Evolutionary conservation across 1,139 yeast species (phyloP).

Genomic region (Scheffersomyces illinoinensis): DNA sequence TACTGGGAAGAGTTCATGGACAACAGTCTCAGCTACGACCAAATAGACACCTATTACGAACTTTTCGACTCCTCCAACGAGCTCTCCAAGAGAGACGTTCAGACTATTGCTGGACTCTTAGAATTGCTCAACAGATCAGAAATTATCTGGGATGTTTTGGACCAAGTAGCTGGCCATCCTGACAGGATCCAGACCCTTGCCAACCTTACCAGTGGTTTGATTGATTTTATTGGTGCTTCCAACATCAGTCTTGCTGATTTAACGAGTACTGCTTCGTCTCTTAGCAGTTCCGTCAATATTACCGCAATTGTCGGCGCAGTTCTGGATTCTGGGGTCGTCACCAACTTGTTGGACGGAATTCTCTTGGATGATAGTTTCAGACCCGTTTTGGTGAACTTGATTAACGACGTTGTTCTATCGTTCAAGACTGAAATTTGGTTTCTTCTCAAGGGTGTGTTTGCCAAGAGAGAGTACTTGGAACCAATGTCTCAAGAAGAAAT

Average conservation of each 20-base stretch:
- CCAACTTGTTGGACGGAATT: constrained; percentile 36
- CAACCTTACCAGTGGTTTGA: constrained; percentile 28
- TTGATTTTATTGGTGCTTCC: constrained; percentile 2
- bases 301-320: constrained; percentile 26
- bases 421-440: constrained; percentile 29
- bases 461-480: constrained; percentile 20
- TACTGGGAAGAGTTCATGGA: constrained; percentile 14
- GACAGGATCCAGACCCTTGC: constrained; percentile 28
- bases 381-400: constrained; percentile 37
- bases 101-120: constrained; percentile 24
- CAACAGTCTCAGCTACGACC: constrained; percentile 2
- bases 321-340: constrained; percentile 35
- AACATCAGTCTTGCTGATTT: constrained; percentile 1
- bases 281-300: constrained; percentile 19
- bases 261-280: constrained; percentile 3
- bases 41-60: not conserved
- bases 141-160: constrained; percentile 36
- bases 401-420: constrained; percentile 31
- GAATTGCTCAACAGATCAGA: constrained; percentile 37
- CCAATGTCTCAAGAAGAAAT: constrained; percentile 7
- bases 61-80: constrained; percentile 1
- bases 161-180: constrained; percentile 36
- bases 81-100: constrained; percentile 17
- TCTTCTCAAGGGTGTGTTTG: constrained; percentile 25
- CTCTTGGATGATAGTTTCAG: constrained; percentile 37